Evolutionary conservation across 2,329 filamentous ascomycete genomes (phyloP).

Genomic region (Fusarium brevicatenulatum): DNA sequence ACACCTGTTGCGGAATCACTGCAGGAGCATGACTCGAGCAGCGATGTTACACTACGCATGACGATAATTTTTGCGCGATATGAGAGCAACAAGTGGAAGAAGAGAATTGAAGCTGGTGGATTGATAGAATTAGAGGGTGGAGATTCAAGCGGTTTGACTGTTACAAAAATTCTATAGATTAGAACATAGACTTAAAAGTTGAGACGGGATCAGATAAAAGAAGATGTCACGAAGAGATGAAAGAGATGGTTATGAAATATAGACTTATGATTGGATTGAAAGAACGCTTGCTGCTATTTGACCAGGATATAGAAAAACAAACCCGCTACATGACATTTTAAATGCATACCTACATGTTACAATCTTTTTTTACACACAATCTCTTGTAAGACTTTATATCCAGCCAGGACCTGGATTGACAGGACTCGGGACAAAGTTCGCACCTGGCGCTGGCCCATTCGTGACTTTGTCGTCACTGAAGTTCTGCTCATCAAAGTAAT

Average conservation of each 20-base stretch:
- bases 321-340: slow-evolving; percentile 21
- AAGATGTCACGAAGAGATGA: slow-evolving; percentile 33
- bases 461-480: slow-evolving; percentile 18
- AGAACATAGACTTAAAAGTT: slow-evolving; percentile 10
- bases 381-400: slow-evolving; percentile 27
- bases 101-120: slow-evolving; percentile 70
- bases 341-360: slow-evolving; percentile 9
- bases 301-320: slow-evolving; percentile 22
- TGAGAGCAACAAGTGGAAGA: slow-evolving; percentile 81
- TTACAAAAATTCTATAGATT: slow-evolving; percentile 61
- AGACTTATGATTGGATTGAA: slow-evolving; percentile 28
- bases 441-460: slow-evolving; percentile 6
- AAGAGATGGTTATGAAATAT: slow-evolving; percentile 29
- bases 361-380: slow-evolving; percentile 3
- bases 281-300: slow-evolving; percentile 26
- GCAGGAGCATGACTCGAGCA: slow-evolving; percentile 65
- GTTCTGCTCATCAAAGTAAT: slow-evolving; percentile 47
- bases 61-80: slow-evolving; percentile 79
- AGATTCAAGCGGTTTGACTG: slow-evolving; percentile 59
- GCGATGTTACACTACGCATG: slow-evolving; percentile 71
- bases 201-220: slow-evolving; percentile 24
- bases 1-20: slow-evolving; percentile 63
- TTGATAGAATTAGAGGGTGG: slow-evolving; percentile 61
- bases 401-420: slow-evolving; percentile 39
- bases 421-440: slow-evolving; percentile 33